Evolutionary conservation across 2,329 filamentous ascomycete genomes (phyloP), one percentile per base, ranked within the genome.

Genomic region (Sphaerulina populicola): DNA sequence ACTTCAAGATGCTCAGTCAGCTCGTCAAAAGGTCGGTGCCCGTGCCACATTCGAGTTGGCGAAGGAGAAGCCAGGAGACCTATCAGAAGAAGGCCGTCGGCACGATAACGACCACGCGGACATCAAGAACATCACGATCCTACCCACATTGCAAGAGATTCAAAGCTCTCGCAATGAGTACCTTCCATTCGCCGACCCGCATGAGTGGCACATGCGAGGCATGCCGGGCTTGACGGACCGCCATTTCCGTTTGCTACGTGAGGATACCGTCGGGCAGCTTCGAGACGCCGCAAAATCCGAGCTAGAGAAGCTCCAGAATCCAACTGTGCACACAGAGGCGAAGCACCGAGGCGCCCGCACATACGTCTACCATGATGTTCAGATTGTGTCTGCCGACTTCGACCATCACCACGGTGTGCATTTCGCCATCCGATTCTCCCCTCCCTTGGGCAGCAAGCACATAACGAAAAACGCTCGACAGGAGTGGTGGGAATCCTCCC

Each of bases 21-120:
- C 21, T 23, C 21, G 21, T 3, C 21, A 23, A 23, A 23, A 23
- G 3, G 21, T 23, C 6, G 21, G 21, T 23, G 21, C 21, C 21
- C 21, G 21, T 23, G 21, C 21, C 6, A 23, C 21, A 23, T 23
- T 23, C 21, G 21, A 23, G 21, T 23, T 23, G 21, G 21, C 21
- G 21, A 46, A 52, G n/a, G 60, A 62, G 38, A 49, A 44, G 53
- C 68, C 68, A 37, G 67, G 68, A 29, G 51, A 56, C 29, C 54
- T 69, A 4, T 68, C 64, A 7, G 44, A 0, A 10, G 7, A 44
- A 15, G 85, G 85, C 0, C 83, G 83, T 0, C 76, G 85, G 0
- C 85, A 90, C 56, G 82, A 89, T 64, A 90, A 90, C 49, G 85
- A 89, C 58, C 77, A 77, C 60, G 69, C 60, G 1, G 74, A 86